Base-by-base conservation (phyloP, 306 rosid species). In the Cercis canadensis region DNA sequence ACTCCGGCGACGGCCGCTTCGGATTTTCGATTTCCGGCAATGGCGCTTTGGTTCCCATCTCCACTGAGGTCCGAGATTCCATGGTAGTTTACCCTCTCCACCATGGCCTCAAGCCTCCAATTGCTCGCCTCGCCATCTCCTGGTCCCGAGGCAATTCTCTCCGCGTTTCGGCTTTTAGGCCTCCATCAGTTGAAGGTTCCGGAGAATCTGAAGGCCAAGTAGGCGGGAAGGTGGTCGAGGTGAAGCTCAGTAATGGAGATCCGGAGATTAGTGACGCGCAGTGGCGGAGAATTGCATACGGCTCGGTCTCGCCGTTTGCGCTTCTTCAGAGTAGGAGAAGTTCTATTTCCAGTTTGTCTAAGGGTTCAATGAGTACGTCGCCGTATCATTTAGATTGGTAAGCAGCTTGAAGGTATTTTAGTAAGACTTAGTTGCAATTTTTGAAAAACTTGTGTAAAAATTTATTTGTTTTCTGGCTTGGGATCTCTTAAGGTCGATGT, bases 91-190 rank as follows among this genome's bases (percentile, higher is more conserved):
- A 85, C 70, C 80, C 92, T 6, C 78, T 94, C 21, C 84, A 70
- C 77, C 97, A 94, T 9, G 89, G 83, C 54, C 82, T n/a, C n/a
- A n/a, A n/a, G n/a, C n/a, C n/a, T n/a, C n/a, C n/a, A n/a, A n/a
- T n/a, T 90, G 80, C 86, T 72, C 85, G 94, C 71, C 51, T 88
- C 31, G 77, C 95, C 67, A 72, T 94, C 51, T 94, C 96, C 62
- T 94, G 97, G 97, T 79, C 88, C 67, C 85, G 84, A 67, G 98
- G 96, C 72, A 90, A 87, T 76, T 76, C 90, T 21, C 88, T 94
- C 50, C 90, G 90, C 62, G 85, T 94, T 63, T 85, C 98, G 15
- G 80, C 88, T 36, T 86, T 90, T 61, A 69, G 70, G 21, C 68
- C 62, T 14, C 59, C 74, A 11, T 34, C 76, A 18, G 76, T 60